Evolutionary conservation across 2,329 filamentous ascomycete species (phyloP).

Genomic region (Aspergillus versicolor): DNA sequence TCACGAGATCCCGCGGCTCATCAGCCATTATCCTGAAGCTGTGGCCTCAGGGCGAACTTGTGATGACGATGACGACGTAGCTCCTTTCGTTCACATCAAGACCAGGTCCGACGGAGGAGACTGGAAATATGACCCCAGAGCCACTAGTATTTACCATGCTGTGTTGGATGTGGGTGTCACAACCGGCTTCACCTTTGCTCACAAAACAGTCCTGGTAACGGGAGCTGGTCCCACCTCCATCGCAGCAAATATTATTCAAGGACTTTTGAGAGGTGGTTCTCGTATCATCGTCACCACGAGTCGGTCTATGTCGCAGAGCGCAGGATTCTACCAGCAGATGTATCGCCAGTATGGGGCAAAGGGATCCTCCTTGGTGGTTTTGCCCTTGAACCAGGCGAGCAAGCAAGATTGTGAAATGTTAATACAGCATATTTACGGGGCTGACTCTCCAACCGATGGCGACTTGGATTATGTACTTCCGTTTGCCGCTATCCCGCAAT

Average conservation of each 20-base stretch:
- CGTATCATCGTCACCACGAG: slow-evolving; percentile 44
- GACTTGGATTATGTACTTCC: slow-evolving; percentile 45
- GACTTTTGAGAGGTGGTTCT: slow-evolving; percentile 36
- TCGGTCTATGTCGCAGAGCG: slow-evolving; percentile 26
- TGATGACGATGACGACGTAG: not conserved
- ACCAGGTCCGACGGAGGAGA: slow-evolving; percentile 11
- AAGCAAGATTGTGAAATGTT: slow-evolving; percentile 39
- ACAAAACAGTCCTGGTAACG: slow-evolving; percentile 36
- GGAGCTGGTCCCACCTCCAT: slow-evolving; percentile 41
- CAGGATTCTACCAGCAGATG: slow-evolving; percentile 35
- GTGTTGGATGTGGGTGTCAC: slow-evolving; percentile 16
- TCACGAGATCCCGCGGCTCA: slow-evolving; percentile 4
- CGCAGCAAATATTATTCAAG: slow-evolving; percentile 32
- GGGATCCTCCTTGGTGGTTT: slow-evolving; percentile 35
- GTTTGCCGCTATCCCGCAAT: slow-evolving; percentile 44
- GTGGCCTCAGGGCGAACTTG: not conserved
- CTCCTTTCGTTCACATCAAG: slow-evolving; percentile 21
- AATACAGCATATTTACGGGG: slow-evolving; percentile 38
- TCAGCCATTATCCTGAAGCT: slow-evolving; percentile 8
- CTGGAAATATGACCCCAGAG: slow-evolving; percentile 19
- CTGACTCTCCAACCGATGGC: slow-evolving; percentile 22
- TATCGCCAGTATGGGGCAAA: slow-evolving; percentile 33
- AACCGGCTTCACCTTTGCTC: slow-evolving; percentile 24
- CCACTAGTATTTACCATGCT: slow-evolving; percentile 15
- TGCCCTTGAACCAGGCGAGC: slow-evolving; percentile 46